Evolutionary conservation across 2,329 filamentous ascomycete genomes (phyloP).

Genomic region (Hypoxylon sp.): DNA sequence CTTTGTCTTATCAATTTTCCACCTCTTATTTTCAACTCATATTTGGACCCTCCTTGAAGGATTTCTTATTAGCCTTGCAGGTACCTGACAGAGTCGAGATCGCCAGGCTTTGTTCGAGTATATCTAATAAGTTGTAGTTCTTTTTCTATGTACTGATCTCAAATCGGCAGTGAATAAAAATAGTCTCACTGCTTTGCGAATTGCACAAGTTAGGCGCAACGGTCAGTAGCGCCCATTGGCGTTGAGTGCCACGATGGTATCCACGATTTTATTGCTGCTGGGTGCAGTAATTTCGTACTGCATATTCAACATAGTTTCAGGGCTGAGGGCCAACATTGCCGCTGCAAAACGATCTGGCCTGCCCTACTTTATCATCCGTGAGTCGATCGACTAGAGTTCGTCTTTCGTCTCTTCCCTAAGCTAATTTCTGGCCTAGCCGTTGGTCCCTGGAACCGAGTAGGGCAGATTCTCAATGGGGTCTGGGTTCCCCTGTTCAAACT

Average conservation of each 20-base stretch:
- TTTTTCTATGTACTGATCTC: background rate
- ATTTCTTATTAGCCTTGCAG: background rate
- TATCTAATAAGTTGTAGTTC: slow-evolving; percentile 8
- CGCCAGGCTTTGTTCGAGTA: background rate
- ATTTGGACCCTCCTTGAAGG: background rate
- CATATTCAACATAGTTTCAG: slow-evolving; percentile 50
- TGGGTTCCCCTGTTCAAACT: slow-evolving; percentile 68
- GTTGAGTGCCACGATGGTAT: slow-evolving; percentile 50
- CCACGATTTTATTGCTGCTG: slow-evolving; percentile 53
- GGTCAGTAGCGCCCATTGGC: slow-evolving; percentile 1
- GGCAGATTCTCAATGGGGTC: slow-evolving; percentile 66
- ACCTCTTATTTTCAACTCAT: background rate
- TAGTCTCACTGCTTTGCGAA: background rate
- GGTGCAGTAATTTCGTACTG: slow-evolving; percentile 53
- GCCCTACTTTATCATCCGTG: slow-evolving; percentile 67
- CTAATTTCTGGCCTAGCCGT: slow-evolving; percentile 55
- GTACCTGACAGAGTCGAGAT: background rate
- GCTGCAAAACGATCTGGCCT: slow-evolving; percentile 65
- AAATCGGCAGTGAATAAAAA: slow-evolving; percentile 7
- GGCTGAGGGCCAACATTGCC: slow-evolving; percentile 60
- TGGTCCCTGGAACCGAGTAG: slow-evolving; percentile 64
- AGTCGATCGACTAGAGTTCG: slow-evolving; percentile 47
- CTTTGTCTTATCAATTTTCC: slow-evolving; percentile 8
- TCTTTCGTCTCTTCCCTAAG: background rate
- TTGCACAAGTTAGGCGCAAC: background rate